Conservation (phyloP, 208 protist species). For the Crithidia brevicula region DNA sequence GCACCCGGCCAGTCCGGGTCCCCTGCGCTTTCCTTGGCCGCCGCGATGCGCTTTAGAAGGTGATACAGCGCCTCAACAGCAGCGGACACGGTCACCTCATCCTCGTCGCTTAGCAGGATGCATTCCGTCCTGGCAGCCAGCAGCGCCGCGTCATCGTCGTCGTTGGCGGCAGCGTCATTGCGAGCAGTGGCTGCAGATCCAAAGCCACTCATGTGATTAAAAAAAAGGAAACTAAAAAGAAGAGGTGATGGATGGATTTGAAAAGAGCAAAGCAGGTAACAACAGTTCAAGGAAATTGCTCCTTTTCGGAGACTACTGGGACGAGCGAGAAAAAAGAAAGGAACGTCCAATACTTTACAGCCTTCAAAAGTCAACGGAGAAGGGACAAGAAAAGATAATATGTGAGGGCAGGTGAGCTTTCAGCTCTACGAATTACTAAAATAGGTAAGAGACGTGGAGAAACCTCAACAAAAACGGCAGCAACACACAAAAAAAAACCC, state of each 20-base stretch:
- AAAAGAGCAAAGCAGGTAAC: slow-evolving; percentile 9
- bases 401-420: no score
- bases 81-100: slow-evolving; percentile 11
- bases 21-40: neutral
- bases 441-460: no score
- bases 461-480: no score
- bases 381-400: neutral
- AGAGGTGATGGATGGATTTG: neutral
- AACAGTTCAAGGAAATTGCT: no score
- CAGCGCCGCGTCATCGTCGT: slow-evolving; percentile 13
- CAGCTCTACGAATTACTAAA: no score
- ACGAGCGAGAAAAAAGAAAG: neutral
- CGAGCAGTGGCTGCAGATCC: no score
- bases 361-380: slow-evolving; percentile 8
- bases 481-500: no score
- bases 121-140: slow-evolving; percentile 19
- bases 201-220: neutral
- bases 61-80: slow-evolving; percentile 19
- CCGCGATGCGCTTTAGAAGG: neutral
- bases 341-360: no score
- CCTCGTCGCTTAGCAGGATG: slow-evolving; percentile 7
- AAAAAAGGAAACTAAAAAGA: neutral
- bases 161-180: neutral
- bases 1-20: neutral
- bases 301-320: no score